These are phyloP conservation scores for Xylaria hypoxylon DNA, from an alignment of 2,329 filamentous ascomycete genomes.

Conservation along the genomic window DNA sequence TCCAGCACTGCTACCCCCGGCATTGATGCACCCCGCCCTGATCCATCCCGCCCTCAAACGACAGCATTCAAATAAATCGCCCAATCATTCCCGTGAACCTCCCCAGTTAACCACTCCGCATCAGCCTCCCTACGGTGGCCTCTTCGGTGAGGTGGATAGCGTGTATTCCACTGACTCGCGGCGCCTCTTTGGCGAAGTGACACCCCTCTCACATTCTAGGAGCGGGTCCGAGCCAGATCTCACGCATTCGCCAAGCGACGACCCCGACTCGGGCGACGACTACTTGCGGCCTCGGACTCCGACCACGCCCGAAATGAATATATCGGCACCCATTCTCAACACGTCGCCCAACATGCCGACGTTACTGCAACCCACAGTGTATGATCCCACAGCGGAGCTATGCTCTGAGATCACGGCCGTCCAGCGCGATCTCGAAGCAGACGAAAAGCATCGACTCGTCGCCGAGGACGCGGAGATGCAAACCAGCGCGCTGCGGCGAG, in stretches of 20 bases:
- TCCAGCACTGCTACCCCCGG: constrained; percentile 37
- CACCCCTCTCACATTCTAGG: constrained; percentile 41
- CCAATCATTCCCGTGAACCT: constrained; percentile 36
- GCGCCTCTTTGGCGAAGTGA: constrained; percentile 50
- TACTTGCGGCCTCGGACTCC: constrained; percentile 51
- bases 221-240: constrained; percentile 50
- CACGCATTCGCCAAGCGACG: constrained; percentile 49
- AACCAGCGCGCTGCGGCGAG: constrained; percentile 66
- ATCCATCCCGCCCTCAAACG: constrained; percentile 43
- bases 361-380: constrained; percentile 67
- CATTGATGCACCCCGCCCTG: constrained; percentile 39
- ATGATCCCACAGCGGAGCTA: constrained; percentile 59
- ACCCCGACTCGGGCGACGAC: constrained; percentile 47
- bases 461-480: constrained; percentile 69
- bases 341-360: constrained; percentile 61
- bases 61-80: constrained; percentile 44
- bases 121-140: constrained; percentile 43
- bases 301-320: constrained; percentile 48
- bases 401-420: constrained; percentile 66
- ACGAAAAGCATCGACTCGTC: constrained; percentile 65
- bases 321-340: constrained; percentile 63
- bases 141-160: constrained; percentile 51
- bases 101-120: constrained; percentile 43
- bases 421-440: constrained; percentile 68
- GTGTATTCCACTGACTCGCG: constrained; percentile 44